These are phyloP conservation scores for Stachybotrys elegans DNA, from an alignment of 2,329 filamentous ascomycete genomes.

Conservation along the genomic window DNA sequence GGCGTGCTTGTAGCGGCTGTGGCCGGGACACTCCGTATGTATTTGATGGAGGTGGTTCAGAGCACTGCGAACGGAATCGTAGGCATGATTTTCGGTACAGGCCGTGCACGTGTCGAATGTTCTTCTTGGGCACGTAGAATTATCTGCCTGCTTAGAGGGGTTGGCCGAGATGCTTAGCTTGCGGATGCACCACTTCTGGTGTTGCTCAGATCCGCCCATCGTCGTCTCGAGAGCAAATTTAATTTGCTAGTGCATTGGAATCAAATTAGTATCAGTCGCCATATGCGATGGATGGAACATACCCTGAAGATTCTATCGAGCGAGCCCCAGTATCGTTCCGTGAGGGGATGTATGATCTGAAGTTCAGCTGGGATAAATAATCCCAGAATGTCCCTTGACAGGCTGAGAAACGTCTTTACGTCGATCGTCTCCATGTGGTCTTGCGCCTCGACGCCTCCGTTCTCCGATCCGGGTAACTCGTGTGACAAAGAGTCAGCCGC, in stretches of 20 bases:
- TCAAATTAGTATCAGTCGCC: too few relatives aligned
- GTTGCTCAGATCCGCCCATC: not conserved
- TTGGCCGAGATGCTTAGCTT: not conserved
- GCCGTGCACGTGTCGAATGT: not conserved
- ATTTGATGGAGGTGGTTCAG: not conserved
- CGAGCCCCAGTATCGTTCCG: not conserved
- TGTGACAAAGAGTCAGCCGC: too few relatives aligned
- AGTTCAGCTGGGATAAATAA: not conserved
- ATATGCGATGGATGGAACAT: too few relatives aligned
- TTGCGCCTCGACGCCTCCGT: too few relatives aligned
- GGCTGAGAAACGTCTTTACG: not conserved
- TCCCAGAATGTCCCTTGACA: not conserved
- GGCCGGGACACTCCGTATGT: not conserved
- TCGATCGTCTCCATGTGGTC: too few relatives aligned
- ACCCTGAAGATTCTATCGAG: constrained; percentile 1
- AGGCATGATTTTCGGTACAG: not conserved
- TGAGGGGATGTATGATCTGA: not conserved
- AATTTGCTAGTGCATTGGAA: not conserved
- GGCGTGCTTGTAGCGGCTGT: not conserved
- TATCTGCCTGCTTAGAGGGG: not conserved
- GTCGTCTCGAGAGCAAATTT: not conserved
- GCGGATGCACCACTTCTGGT: not conserved
- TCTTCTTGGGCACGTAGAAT: not conserved
- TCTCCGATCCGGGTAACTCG: too few relatives aligned
- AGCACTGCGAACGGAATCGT: not conserved